Conservation (phyloP, 2,329 filamentous ascomycete genomes). For the Nothopassalora personata region DNA sequence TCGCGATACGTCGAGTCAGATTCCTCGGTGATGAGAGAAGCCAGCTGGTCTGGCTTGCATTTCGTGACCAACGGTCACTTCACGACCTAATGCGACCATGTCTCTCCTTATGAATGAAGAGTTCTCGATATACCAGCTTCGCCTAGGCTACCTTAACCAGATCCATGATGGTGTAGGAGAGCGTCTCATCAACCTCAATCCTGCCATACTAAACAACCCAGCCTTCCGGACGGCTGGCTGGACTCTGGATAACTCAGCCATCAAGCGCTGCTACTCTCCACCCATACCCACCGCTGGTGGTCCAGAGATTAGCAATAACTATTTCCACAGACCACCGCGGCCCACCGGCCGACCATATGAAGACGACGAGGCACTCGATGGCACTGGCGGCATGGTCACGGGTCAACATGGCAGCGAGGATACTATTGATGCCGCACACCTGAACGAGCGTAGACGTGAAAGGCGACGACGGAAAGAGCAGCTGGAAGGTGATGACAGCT, state of each 20-base stretch:
- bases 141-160: slow-evolving; percentile 71
- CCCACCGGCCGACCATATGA: slow-evolving; percentile 20
- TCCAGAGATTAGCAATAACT: slow-evolving; percentile 48
- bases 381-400: slow-evolving; percentile 65
- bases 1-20: not conserved
- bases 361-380: slow-evolving; percentile 61
- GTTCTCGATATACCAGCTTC: slow-evolving; percentile 75
- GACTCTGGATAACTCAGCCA: slow-evolving; percentile 66
- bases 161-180: slow-evolving; percentile 81
- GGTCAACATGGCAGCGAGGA: slow-evolving; percentile 60
- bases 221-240: slow-evolving; percentile 80
- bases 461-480: slow-evolving; percentile 66
- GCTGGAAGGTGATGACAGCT: slow-evolving; percentile 80
- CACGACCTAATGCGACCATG: slow-evolving; percentile 22
- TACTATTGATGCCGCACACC: slow-evolving; percentile 57
- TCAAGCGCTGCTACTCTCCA: slow-evolving; percentile 79
- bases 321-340: slow-evolving; percentile 61
- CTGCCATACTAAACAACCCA: slow-evolving; percentile 70
- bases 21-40: not conserved
- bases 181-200: slow-evolving; percentile 74
- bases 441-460: slow-evolving; percentile 46
- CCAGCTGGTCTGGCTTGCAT: slow-evolving; percentile 21
- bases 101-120: slow-evolving; percentile 37
- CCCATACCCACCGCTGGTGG: slow-evolving; percentile 73
- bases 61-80: not conserved